A percentile compares a stretch with the other conserved stretches of the same genome.
Conservation (phyloP, 2,329 filamentous ascomycete genomes). For the Botrytis byssoidea region DNA sequence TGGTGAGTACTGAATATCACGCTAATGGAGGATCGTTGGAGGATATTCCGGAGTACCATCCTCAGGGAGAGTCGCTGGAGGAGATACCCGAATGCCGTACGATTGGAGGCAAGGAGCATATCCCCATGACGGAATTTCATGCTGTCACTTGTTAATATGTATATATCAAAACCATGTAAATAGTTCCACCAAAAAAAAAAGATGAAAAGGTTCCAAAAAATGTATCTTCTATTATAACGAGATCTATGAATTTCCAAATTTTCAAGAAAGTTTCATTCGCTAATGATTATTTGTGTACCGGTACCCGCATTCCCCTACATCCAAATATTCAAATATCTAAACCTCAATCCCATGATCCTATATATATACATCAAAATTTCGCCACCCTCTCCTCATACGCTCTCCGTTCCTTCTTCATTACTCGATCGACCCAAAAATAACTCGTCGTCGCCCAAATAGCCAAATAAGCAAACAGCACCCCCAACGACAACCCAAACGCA, state of each 20-base stretch:
- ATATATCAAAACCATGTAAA: background rate
- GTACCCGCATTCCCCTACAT: background rate
- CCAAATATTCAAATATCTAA: background rate
- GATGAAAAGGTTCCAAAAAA: background rate
- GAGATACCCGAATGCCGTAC: background rate
- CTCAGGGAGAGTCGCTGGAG: background rate
- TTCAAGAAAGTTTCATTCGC: background rate
- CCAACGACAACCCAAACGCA: constrained; percentile 28
- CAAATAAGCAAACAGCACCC: constrained; percentile 29
- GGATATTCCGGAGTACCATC: background rate
- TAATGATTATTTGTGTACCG: background rate
- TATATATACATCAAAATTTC: constrained; percentile 6
- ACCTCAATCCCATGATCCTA: background rate
- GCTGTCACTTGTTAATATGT: constrained; percentile 2
- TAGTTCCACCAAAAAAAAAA: background rate
- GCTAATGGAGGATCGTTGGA: background rate
- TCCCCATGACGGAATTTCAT: constrained; percentile 10
- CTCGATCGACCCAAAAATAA: constrained; percentile 25
- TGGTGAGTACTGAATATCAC: background rate
- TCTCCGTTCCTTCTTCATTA: constrained; percentile 26
- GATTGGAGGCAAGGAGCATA: background rate
- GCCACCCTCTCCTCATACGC: constrained; percentile 19
- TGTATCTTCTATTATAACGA: background rate
- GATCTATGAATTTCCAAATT: background rate
- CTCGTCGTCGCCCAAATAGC: constrained; percentile 26